Percentiles rank a stretch among this genome's conserved stretches.
These are phyloP conservation scores for Metrosideros polymorpha DNA, from an alignment of 441 rosid genomes.

Conservation along the genomic window DNA sequence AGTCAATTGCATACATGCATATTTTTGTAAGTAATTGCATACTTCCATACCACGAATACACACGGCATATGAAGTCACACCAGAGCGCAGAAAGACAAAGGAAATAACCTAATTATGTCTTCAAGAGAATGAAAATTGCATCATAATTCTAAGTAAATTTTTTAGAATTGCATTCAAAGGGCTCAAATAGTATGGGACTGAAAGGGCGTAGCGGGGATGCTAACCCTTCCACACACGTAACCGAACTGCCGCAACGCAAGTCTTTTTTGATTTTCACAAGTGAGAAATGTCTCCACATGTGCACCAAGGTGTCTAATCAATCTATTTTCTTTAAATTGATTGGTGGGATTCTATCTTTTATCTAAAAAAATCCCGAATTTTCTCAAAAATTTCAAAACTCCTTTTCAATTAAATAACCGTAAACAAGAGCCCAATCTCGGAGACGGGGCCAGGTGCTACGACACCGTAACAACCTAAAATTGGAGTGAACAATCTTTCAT, in stretches of 20 bases:
- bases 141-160: background rate
- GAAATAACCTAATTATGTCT: background rate
- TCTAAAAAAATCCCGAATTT: background rate
- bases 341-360: background rate
- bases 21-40: background rate
- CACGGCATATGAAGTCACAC: too few species aligned
- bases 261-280: fast-evolving
- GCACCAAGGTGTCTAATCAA: background rate
- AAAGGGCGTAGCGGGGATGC: background rate
- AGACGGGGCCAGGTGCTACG: background rate
- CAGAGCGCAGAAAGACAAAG: background rate
- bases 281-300: background rate
- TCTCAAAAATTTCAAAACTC: background rate
- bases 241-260: background rate
- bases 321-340: too few species aligned
- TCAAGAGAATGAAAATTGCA: background rate
- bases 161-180: background rate
- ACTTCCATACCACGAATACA: too few species aligned
- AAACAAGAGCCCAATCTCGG: fast-evolving
- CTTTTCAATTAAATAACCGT: background rate
- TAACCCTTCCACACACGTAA: background rate
- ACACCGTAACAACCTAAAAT: background rate
- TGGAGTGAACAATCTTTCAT: fast-evolving
- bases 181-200: background rate
- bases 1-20: background rate